Percentiles rank a stretch among this genome's conserved stretches.
phyloP scores from a whole-genome alignment of 306 rosid species.

The Pyrus bretschneideri region DNA sequence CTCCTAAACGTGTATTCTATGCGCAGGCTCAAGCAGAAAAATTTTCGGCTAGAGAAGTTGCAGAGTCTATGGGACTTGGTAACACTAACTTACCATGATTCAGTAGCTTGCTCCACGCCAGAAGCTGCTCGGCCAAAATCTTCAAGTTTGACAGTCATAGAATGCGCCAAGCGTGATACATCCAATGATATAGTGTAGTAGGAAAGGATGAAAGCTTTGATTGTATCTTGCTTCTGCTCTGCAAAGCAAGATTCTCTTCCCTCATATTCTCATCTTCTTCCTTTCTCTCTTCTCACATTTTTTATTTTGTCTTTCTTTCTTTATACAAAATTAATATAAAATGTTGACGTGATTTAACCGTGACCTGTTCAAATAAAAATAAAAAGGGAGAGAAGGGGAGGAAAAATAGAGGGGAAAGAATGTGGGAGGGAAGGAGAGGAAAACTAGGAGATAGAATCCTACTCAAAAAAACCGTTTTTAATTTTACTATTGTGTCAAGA shows the following conservation, averaged over 20 bases:
- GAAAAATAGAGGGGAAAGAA: too few species aligned
- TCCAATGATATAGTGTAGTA: not conserved
- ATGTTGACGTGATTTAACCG: fast-evolving
- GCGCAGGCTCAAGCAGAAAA: slow-evolving; percentile 79
- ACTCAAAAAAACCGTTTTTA: too few species aligned
- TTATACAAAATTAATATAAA: too few species aligned
- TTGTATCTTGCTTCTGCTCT: not conserved
- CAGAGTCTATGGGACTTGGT: slow-evolving; percentile 85
- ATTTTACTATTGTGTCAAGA: too few species aligned
- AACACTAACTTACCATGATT: slow-evolving; percentile 57
- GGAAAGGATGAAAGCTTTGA: not conserved
- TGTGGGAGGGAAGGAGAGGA: too few species aligned
- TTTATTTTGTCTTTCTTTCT: too few species aligned
- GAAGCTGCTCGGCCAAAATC: not conserved
- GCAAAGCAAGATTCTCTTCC: not conserved
- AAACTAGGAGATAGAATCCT: too few species aligned
- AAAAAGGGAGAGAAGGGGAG: too few species aligned
- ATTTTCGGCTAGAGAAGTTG: slow-evolving; percentile 66
- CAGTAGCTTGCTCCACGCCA: slow-evolving; percentile 14
- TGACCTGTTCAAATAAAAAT: too few species aligned
- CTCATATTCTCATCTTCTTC: too few species aligned
- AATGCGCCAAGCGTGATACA: not conserved
- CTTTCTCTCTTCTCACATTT: too few species aligned
- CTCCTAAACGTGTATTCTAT: not conserved
- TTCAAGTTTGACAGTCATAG: not conserved